phyloP scores from a whole-genome alignment of 495 filamentous ascomycete species.

The Penicillium ochrochloron region DNA sequence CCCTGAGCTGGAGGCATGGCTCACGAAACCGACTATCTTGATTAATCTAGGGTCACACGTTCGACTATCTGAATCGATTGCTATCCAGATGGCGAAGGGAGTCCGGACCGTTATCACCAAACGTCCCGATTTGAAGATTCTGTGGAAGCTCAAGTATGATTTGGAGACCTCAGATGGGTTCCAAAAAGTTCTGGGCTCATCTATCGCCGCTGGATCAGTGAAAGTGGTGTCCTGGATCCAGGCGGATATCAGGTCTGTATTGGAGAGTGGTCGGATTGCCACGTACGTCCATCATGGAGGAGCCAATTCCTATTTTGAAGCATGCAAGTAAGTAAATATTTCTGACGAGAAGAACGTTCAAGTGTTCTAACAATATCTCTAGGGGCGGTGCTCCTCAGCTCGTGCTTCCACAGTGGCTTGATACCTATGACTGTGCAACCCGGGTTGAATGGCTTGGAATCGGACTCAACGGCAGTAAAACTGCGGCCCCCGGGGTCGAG shows the following conservation, averaged over 20 bases:
- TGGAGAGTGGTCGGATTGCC: conserved; percentile 51
- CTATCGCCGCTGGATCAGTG: conserved; percentile 31
- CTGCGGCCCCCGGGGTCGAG: conserved; percentile 36
- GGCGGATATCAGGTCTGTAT: conserved; percentile 50
- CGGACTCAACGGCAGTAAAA: conserved; percentile 51
- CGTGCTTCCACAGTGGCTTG: conserved; percentile 55
- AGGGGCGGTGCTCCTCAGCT: conserved; percentile 57
- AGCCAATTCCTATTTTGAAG: conserved; percentile 58
- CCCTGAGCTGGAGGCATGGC: conserved; percentile 50
- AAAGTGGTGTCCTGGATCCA: conserved; percentile 47
- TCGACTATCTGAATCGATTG: conserved; percentile 42
- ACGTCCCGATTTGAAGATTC: conserved; percentile 41
- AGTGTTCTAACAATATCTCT: conserved; percentile 6
- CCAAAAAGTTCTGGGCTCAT: conserved; percentile 19
- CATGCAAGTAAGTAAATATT: conserved; percentile 46
- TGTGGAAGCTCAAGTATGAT: conserved; percentile 54
- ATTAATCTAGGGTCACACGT: conserved; percentile 54
- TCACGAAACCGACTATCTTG: conserved; percentile 51
- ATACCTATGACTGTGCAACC: conserved; percentile 54
- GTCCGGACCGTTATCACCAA: conserved; percentile 37
- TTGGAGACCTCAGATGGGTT: conserved; percentile 26
- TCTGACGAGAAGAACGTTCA: too few relatives aligned
- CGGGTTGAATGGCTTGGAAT: conserved; percentile 54
- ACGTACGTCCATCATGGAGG: conserved; percentile 58
- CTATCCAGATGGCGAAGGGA: conserved; percentile 40